Percentiles rank a stretch among this genome's conserved stretches.
These are phyloP conservation scores for Pythium aristosporum DNA, from an alignment of 352 stramenopile genomes.

Conservation along the genomic window DNA sequence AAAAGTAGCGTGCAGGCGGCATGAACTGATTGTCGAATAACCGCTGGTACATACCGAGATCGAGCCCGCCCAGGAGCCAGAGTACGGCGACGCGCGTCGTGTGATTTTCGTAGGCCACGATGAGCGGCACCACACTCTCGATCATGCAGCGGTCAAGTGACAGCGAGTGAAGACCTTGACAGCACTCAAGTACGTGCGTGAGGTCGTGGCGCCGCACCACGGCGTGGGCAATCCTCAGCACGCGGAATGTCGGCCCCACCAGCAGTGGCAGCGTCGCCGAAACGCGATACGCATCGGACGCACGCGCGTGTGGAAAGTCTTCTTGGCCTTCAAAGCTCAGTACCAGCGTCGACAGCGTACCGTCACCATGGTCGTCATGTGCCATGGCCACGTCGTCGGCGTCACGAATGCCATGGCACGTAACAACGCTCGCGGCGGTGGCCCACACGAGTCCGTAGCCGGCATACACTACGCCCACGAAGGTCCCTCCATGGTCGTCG, in stretches of 20 bases:
- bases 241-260: background rate
- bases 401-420: background rate
- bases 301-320: background rate
- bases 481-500: background rate
- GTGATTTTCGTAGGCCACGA: background rate
- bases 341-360: background rate
- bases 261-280: background rate
- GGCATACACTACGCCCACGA: slow-evolving; percentile 1
- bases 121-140: background rate
- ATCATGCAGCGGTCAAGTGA: background rate
- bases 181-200: background rate
- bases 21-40: background rate
- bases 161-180: background rate
- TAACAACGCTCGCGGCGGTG: background rate
- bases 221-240: background rate
- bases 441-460: slow-evolving; percentile 4
- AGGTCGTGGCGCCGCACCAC: background rate
- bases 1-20: too few species aligned
- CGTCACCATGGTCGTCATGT: background rate
- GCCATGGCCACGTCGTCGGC: slow-evolving; percentile 1
- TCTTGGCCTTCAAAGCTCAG: background rate
- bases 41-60: background rate
- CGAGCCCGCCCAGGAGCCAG: background rate
- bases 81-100: background rate
- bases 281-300: background rate